Evolutionary conservation across 331 rosid genomes (phyloP).

Genomic region (Telfairia occidentalis): DNA sequence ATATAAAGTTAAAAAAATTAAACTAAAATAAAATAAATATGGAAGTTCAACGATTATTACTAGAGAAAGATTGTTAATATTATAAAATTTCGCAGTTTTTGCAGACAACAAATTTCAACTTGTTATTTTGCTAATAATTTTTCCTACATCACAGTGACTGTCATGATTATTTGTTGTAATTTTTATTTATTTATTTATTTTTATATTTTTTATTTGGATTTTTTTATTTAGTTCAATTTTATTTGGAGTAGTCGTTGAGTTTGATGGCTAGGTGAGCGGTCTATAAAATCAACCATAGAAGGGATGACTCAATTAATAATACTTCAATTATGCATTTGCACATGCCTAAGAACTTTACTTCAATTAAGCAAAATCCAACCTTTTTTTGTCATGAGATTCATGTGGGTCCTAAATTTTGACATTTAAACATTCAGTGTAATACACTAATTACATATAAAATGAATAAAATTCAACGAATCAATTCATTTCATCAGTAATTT

Average conservation of each 20-base stretch:
- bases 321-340: background rate
- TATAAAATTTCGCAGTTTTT: too few relatives aligned
- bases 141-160: background rate
- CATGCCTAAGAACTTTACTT: background rate
- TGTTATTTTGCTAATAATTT: background rate
- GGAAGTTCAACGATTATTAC: too few relatives aligned
- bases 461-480: background rate
- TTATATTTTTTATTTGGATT: too few relatives aligned
- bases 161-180: background rate
- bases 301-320: background rate
- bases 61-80: too few relatives aligned
- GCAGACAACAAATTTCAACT: too few relatives aligned
- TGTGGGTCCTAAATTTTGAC: background rate
- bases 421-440: background rate
- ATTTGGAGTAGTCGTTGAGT: too few relatives aligned
- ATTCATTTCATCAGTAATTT: background rate
- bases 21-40: too few relatives aligned
- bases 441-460: background rate
- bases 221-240: too few relatives aligned
- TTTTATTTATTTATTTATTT: too few relatives aligned
- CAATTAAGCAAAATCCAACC: background rate
- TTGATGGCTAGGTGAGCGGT: background rate
- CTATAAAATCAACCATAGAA: background rate
- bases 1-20: too few relatives aligned
- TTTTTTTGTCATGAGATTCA: background rate